Conservation (phyloP, 345 rosid genomes). For the Sonneratia alba region DNA sequence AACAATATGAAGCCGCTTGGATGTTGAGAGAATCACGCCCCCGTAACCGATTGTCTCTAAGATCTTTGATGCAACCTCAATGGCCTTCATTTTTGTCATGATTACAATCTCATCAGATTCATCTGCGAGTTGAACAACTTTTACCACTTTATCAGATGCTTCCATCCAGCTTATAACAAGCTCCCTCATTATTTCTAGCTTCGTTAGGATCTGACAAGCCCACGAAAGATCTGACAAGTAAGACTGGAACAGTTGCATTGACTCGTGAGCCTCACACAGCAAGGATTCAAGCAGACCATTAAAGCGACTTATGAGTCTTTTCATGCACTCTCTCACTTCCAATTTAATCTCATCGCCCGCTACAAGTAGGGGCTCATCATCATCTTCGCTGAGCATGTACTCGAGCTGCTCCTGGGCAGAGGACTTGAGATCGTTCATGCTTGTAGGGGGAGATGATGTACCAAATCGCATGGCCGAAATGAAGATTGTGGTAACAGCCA, state of each 20-base stretch:
- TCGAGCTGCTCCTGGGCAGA: slow-evolving; percentile 81
- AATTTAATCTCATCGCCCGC: slow-evolving; percentile 51
- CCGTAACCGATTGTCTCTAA: slow-evolving; percentile 72
- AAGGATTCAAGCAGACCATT: slow-evolving; percentile 36
- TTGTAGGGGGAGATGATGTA: slow-evolving; percentile 49
- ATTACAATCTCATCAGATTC: slow-evolving; percentile 20
- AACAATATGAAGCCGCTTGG: slow-evolving; percentile 52
- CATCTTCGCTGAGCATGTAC: slow-evolving; percentile 87
- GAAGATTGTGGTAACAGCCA: slow-evolving; percentile 45
- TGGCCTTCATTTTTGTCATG: slow-evolving; percentile 41
- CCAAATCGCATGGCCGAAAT: slow-evolving; percentile 54
- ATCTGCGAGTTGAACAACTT: slow-evolving; percentile 26
- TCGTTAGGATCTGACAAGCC: slow-evolving; percentile 64
- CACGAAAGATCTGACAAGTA: slow-evolving; percentile 57
- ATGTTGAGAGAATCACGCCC: slow-evolving; percentile 55
- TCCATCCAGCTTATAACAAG: slow-evolving; percentile 69
- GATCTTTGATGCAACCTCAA: slow-evolving; percentile 67
- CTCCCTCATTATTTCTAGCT: slow-evolving; percentile 66
- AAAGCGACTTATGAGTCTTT: slow-evolving; percentile 39
- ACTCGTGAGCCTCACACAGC: slow-evolving; percentile 22
- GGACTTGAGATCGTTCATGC: slow-evolving; percentile 46
- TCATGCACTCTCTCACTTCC: slow-evolving; percentile 52
- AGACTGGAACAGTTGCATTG: slow-evolving; percentile 27
- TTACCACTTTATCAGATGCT: slow-evolving; percentile 53
- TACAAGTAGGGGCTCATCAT: slow-evolving; percentile 61